Conservation (phyloP, 345 rosid species). For the Erucastrum elatum region DNA sequence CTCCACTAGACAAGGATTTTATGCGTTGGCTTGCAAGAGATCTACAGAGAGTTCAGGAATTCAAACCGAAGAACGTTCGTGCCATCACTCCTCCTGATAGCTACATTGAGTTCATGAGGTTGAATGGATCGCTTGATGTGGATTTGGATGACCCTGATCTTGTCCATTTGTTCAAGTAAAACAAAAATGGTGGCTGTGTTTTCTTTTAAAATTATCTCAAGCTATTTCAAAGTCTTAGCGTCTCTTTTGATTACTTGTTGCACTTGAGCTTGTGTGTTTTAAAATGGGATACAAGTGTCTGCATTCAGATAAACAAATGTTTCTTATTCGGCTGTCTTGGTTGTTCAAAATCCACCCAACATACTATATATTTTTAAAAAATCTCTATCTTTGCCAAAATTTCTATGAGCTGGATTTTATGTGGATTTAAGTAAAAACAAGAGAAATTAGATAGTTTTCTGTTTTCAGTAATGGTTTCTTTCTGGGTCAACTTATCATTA, state of each 20-base stretch:
- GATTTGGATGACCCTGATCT: constrained; percentile 77
- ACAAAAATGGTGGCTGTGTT: constrained; percentile 14
- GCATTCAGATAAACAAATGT: not conserved
- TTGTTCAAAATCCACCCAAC: not conserved
- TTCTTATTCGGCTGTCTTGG: not conserved
- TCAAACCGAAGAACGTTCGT: constrained; percentile 49
- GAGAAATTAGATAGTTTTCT: not conserved
- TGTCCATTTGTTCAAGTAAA: constrained; percentile 58
- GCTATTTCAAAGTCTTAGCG: not conserved
- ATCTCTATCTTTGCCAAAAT: not conserved
- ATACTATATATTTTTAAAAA: too few relatives aligned
- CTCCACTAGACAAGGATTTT: constrained; percentile 63
- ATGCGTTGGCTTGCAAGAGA: constrained; percentile 77
- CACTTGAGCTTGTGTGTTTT: constrained; percentile 2
- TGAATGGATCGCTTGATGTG: constrained; percentile 68
- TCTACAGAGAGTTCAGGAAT: constrained; percentile 67
- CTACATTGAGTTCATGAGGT: constrained; percentile 61
- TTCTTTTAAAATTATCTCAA: not conserved
- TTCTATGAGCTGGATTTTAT: not conserved
- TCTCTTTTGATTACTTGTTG: not conserved
- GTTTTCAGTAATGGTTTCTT: not conserved
- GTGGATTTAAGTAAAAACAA: not conserved
- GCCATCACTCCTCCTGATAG: constrained; percentile 70
- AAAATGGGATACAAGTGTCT: not conserved
- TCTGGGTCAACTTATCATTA: not conserved